Evolutionary conservation across 2,329 filamentous ascomycete genomes (phyloP), one percentile per base, ranked within the genome.

Genomic region (Zymoseptoria tritici): DNA sequence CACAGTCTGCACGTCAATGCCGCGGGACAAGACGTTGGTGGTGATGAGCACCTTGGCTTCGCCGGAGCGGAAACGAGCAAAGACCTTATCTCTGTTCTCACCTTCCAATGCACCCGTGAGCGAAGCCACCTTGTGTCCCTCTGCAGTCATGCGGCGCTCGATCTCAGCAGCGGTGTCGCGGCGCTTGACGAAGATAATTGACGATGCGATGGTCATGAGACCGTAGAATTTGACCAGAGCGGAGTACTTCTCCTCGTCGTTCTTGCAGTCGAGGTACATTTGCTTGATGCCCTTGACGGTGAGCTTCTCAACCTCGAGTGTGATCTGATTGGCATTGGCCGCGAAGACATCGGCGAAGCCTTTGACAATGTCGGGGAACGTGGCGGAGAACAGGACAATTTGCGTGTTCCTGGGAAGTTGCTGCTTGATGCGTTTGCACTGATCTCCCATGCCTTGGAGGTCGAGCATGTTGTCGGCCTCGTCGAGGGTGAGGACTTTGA

Each of bases 381-480:
- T 99, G 31, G 94, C 94, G 2, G 94, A 99, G 77, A 99, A 99
- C 1, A 99, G 84, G 4, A 97, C 88, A 49, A 93, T 87, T 75
- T 99, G 94, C n/a, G 90, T 83, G 9, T 79, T 78, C 62, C 81
- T 83, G 0, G 89, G 90, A 1, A 97, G 80, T 72, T 90, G 80
- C 11, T 77, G 76, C 79, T 95, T 96, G 68, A 97, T 90, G 66
- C 92, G 86, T 68, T 91, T 84, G 75, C 93, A 97, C 77, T 99
- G 94, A 60, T 97, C 94, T 56, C 94, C 94, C 58, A 99, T 81
- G 56, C 94, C 93, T 76, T 96, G 91, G 76, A 93, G 88, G 72
- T 97, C 94, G 61, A 99, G 80, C 94, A 99, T 99, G 78, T 97
- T 97, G 78, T 99, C 94, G 59, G 94, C 94, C 78, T 99, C 94